Percentiles rank a stretch among this genome's conserved stretches.
Evolutionary conservation across 768 basidiomycete genomes (phyloP).

Genomic region (Epithele typhae): DNA sequence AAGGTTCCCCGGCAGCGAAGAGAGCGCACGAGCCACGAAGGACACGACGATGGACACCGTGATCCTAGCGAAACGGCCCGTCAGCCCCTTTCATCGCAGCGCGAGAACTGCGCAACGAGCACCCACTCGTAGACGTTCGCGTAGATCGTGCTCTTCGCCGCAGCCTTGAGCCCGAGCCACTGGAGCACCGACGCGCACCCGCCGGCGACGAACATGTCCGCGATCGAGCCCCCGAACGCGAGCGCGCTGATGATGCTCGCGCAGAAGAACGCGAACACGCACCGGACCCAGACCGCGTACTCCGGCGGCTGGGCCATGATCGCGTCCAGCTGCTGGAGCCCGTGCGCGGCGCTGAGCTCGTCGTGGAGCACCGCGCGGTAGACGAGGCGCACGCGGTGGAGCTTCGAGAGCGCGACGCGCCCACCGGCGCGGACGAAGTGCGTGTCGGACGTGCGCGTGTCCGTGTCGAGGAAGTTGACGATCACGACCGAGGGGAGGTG

Average conservation of each 20-base stretch:
- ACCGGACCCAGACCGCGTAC: conserved; percentile 64
- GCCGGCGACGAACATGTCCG: conserved; percentile 84
- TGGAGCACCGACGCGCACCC: conserved; percentile 64
- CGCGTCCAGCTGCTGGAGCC: conserved; percentile 59
- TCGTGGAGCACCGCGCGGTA: conserved; percentile 89
- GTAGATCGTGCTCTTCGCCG: conserved; percentile 83
- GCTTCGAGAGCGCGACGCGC: conserved; percentile 73
- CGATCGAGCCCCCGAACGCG: conserved; percentile 74
- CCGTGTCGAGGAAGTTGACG: conserved; percentile 75
- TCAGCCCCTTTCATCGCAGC: background rate
- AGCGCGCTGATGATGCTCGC: conserved; percentile 80
- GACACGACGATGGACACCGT: conserved; percentile 81
- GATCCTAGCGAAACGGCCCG: conserved; percentile 45
- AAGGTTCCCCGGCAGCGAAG: conserved; percentile 64
- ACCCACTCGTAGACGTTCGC: conserved; percentile 95
- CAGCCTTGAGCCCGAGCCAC: conserved; percentile 77
- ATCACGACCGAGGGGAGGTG: conserved; percentile 78
- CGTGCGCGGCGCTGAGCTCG: conserved; percentile 67
- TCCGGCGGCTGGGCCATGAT: conserved; percentile 62
- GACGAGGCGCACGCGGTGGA: conserved; percentile 78
- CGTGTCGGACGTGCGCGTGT: conserved; percentile 69
- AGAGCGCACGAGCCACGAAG: conserved; percentile 74
- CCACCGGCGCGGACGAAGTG: conserved; percentile 83
- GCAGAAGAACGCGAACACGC: conserved; percentile 70
- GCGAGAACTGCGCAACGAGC: background rate